A percentile compares a stretch with the other conserved stretches of the same genome.
Conservation (phyloP, 169 alveolate species). For the Plasmodium coatneyi region DNA sequence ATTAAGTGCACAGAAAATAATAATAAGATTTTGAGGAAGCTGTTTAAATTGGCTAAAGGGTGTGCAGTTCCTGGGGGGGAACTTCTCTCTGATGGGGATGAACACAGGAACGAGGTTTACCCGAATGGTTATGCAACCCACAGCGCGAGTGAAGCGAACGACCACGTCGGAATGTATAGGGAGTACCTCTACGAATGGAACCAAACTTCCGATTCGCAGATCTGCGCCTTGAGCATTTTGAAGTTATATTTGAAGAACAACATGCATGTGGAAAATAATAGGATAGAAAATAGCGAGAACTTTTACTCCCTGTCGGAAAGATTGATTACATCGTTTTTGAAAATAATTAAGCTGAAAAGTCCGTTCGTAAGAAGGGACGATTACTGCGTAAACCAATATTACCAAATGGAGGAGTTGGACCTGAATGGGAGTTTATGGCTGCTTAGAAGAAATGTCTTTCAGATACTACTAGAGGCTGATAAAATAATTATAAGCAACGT, state of each 20-base stretch:
- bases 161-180: conserved; percentile 23
- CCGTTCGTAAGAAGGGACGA: conserved; percentile 48
- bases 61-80: background rate
- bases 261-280: conserved; percentile 3
- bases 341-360: conserved; percentile 59
- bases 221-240: conserved; percentile 63
- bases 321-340: conserved; percentile 48
- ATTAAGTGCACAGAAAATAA: conserved; percentile 66
- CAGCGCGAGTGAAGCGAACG: background rate
- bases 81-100: background rate
- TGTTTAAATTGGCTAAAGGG: conserved; percentile 9
- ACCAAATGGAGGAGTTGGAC: conserved; percentile 73
- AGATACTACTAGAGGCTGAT: conserved; percentile 69
- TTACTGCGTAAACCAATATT: conserved; percentile 17
- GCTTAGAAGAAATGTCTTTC: conserved; percentile 70
- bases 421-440: conserved; percentile 68
- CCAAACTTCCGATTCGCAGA: conserved; percentile 59
- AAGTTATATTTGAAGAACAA: conserved; percentile 56
- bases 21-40: conserved; percentile 45
- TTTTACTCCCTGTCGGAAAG: conserved; percentile 67
- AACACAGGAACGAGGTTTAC: background rate
- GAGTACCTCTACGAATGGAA: conserved; percentile 73
- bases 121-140: background rate
- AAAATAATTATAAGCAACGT: conserved; percentile 71
- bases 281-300: conserved; percentile 70